Evolutionary conservation across 2,329 filamentous ascomycete species (phyloP).

Genomic region (Diaporthe citri): DNA sequence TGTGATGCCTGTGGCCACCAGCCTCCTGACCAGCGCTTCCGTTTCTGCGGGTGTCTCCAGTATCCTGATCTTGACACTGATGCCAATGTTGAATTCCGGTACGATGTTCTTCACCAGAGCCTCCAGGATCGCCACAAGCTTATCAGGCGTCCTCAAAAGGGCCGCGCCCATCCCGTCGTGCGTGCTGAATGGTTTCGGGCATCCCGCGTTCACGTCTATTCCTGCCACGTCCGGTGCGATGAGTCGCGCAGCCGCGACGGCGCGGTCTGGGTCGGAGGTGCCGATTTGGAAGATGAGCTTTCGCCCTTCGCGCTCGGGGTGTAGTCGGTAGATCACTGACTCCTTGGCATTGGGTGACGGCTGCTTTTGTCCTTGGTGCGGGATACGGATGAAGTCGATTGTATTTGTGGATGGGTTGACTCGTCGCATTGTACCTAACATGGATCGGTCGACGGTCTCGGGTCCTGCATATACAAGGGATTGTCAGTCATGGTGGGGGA

Average conservation of each 20-base stretch:
- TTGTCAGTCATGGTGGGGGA: conserved; percentile 32
- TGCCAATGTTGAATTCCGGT: conserved; percentile 85
- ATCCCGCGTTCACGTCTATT: conserved; percentile 98
- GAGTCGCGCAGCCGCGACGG: conserved; percentile 85
- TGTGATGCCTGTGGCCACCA: conserved; percentile 90
- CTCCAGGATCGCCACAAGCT: conserved; percentile 84
- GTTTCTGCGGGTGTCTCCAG: conserved; percentile 83
- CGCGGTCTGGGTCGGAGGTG: conserved; percentile 83
- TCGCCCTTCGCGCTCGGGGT: conserved; percentile 80
- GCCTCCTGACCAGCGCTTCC: conserved; percentile 78
- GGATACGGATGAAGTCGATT: conserved; percentile 85
- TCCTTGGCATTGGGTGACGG: conserved; percentile 67
- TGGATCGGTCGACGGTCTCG: conserved; percentile 91
- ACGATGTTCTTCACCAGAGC: conserved; percentile 79
- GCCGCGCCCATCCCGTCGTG: conserved; percentile 96
- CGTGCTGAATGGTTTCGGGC: conserved; percentile 96
- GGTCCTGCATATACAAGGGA: conserved; percentile 68
- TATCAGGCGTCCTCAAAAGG: conserved; percentile 86
- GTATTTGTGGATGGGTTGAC: conserved; percentile 82
- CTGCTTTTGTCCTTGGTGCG: conserved; percentile 76
- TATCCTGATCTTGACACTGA: conserved; percentile 96
- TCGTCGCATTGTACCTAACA: conserved; percentile 87
- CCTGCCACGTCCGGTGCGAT: conserved; percentile 90
- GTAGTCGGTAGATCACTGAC: conserved; percentile 85
- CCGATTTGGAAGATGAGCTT: conserved; percentile 93